A percentile compares a stretch with the other conserved stretches of the same genome.
Evolutionary conservation across 1,139 yeast genomes (phyloP).

Genomic region (Magnusiomyces sp.): DNA sequence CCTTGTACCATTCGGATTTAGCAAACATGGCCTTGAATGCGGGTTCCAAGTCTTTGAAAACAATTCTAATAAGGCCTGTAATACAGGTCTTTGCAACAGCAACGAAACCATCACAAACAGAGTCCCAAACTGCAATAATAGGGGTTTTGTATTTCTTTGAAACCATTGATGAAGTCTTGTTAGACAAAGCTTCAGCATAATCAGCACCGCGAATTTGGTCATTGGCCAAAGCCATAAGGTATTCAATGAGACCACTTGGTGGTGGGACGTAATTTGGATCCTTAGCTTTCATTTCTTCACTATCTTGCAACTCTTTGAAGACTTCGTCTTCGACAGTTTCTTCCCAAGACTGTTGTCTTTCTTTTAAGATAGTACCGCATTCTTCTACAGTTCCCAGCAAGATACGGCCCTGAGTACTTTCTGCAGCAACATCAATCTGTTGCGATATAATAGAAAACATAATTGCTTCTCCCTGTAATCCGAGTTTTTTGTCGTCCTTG

Average conservation of each 20-base stretch:
- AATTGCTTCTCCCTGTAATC: constrained; percentile 61
- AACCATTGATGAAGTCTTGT: constrained; percentile 56
- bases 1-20: constrained; percentile 34
- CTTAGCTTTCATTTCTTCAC: constrained; percentile 24
- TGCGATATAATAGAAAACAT: constrained; percentile 80
- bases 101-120: constrained; percentile 66
- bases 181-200: constrained; percentile 64
- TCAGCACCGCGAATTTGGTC: constrained; percentile 84
- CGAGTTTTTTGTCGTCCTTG: constrained; percentile 55
- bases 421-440: constrained; percentile 89
- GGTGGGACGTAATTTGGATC: constrained; percentile 30
- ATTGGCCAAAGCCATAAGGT: constrained; percentile 74
- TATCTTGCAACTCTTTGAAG: constrained; percentile 30
- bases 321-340: constrained; percentile 54
- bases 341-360: constrained; percentile 57
- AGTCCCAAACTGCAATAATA: constrained; percentile 51
- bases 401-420: constrained; percentile 74
- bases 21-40: constrained; percentile 42
- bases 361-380: constrained; percentile 54
- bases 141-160: constrained; percentile 52
- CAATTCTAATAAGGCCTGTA: constrained; percentile 53
- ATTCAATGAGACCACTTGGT: constrained; percentile 73
- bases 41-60: constrained; percentile 57
- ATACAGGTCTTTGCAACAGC: constrained; percentile 66
- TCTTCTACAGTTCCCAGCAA: constrained; percentile 75